phyloP scores from a whole-genome alignment of 2,329 filamentous ascomycete species.

The Diaporthe sp. region DNA sequence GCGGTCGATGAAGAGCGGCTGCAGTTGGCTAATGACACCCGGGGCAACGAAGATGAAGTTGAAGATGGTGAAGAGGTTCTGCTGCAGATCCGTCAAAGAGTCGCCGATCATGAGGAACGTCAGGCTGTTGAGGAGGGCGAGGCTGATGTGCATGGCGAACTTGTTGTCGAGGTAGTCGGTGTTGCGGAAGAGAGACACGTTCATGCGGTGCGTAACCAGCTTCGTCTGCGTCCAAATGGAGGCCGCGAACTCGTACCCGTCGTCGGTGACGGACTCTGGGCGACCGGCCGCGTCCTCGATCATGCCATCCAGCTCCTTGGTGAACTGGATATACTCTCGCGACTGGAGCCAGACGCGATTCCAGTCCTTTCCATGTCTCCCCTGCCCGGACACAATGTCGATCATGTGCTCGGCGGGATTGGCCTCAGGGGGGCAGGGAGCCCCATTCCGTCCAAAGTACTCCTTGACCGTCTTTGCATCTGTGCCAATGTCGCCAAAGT shows the following conservation, averaged over 20 bases:
- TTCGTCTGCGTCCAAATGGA: slow-evolving; percentile 71
- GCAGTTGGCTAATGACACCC: slow-evolving; percentile 66
- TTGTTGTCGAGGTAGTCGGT: slow-evolving; percentile 75
- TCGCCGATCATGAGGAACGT: slow-evolving; percentile 69
- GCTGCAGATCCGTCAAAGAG: slow-evolving; percentile 61
- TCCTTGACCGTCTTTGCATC: slow-evolving; percentile 58
- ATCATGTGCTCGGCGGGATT: slow-evolving; percentile 68
- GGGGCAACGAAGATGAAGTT: slow-evolving; percentile 72
- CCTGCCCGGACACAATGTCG: slow-evolving; percentile 69
- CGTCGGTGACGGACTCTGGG: not conserved
- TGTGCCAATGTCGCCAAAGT: slow-evolving; percentile 63
- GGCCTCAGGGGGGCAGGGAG: slow-evolving; percentile 57
- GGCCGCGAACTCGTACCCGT: slow-evolving; percentile 68
- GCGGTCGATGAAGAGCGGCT: slow-evolving; percentile 67
- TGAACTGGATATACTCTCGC: slow-evolving; percentile 43
- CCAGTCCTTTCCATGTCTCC: slow-evolving; percentile 72
- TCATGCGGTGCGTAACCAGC: slow-evolving; percentile 72
- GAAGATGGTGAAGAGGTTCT: slow-evolving; percentile 69
- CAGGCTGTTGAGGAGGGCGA: slow-evolving; percentile 64
- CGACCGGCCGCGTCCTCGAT: not conserved
- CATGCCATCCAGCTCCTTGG: slow-evolving; percentile 54
- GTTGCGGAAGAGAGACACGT: slow-evolving; percentile 72
- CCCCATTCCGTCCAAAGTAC: slow-evolving; percentile 64
- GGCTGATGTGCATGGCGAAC: slow-evolving; percentile 35
- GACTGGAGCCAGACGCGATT: slow-evolving; percentile 64